A percentile compares a stretch with the other conserved stretches of the same genome.
Evolutionary conservation across 306 rosid species (phyloP).

Genomic region (Lathyrus oleraceus): DNA sequence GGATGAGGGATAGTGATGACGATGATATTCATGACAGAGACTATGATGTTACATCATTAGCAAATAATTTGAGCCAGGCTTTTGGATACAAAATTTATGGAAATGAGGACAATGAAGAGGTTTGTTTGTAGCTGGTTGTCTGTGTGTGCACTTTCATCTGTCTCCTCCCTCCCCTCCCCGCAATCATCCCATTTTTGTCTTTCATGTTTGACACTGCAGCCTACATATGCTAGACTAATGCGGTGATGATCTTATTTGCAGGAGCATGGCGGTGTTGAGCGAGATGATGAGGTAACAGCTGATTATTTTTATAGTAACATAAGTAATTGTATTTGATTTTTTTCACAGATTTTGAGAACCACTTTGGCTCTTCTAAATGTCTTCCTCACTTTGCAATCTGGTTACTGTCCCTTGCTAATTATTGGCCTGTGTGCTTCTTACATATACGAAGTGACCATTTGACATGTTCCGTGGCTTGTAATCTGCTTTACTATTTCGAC

Average conservation of each 20-base stretch:
- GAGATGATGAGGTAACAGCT: slow-evolving; percentile 84
- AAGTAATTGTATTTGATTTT: slow-evolving; percentile 28
- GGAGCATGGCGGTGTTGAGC: slow-evolving; percentile 71
- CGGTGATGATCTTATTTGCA: slow-evolving; percentile 43
- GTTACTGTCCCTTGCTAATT: slow-evolving; percentile 2
- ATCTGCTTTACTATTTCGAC: slow-evolving; percentile 16
- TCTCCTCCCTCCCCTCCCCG: not conserved
- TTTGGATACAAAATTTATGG: slow-evolving; percentile 85
- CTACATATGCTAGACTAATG: slow-evolving; percentile 24
- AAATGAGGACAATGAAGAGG: slow-evolving; percentile 90
- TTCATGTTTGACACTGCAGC: slow-evolving; percentile 8
- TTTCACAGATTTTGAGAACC: slow-evolving; percentile 27
- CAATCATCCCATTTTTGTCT: slow-evolving; percentile 20
- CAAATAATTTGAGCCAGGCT: slow-evolving; percentile 89
- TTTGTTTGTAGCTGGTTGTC: slow-evolving; percentile 32
- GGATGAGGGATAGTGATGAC: slow-evolving; percentile 93
- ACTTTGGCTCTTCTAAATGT: slow-evolving; percentile 22
- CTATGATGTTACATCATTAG: slow-evolving; percentile 84
- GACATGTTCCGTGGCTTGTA: slow-evolving; percentile 11
- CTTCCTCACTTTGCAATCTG: not conserved
- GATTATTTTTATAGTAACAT: slow-evolving; percentile 16
- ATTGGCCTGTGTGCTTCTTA: slow-evolving; percentile 13
- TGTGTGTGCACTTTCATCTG: not conserved
- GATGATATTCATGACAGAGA: slow-evolving; percentile 91
- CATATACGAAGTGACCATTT: slow-evolving; percentile 14